Percentiles rank a stretch among this genome's conserved stretches.
Evolutionary conservation across 768 basidiomycete genomes (phyloP).

Genomic region (Mrakia blollopis): DNA sequence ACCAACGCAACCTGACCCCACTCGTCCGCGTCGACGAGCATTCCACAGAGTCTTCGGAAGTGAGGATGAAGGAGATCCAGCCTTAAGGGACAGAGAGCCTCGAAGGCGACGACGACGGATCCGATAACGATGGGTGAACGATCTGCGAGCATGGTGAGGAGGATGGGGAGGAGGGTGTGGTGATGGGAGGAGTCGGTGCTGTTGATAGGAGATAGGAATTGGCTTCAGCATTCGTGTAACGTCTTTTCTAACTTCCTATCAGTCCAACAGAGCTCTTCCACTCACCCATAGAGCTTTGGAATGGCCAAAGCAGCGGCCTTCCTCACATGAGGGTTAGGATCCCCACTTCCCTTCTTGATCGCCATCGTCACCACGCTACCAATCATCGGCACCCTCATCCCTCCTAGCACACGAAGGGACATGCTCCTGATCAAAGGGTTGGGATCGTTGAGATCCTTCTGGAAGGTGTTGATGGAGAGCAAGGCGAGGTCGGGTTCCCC

Average conservation of each 20-base stretch:
- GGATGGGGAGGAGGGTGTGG: conserved; percentile 54
- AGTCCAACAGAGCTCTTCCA: background rate
- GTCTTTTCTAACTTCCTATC: background rate
- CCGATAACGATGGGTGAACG: conserved; percentile 83
- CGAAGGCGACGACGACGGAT: conserved; percentile 76
- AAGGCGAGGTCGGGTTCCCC: conserved; percentile 90
- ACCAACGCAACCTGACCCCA: conserved; percentile 87
- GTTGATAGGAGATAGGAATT: too few relatives aligned
- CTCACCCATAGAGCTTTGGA: conserved; percentile 73
- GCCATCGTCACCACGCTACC: conserved; percentile 68
- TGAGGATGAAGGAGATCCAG: conserved; percentile 84
- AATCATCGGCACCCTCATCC: conserved; percentile 85
- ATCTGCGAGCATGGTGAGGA: conserved; percentile 52
- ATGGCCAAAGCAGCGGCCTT: conserved; percentile 88
- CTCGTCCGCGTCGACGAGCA: conserved; percentile 88
- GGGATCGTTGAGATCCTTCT: conserved; percentile 86
- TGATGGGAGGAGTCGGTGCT: conserved; percentile 71
- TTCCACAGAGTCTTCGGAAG: conserved; percentile 73
- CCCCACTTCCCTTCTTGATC: conserved; percentile 85
- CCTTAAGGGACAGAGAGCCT: conserved; percentile 75
- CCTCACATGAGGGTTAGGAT: conserved; percentile 89
- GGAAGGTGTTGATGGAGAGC: conserved; percentile 96
- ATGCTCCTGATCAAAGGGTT: conserved; percentile 94
- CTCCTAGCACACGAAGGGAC: conserved; percentile 87
- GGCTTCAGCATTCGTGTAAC: background rate